phyloP scores from a whole-genome alignment of 2,329 filamentous ascomycete species.

The Penicillium sp. region DNA sequence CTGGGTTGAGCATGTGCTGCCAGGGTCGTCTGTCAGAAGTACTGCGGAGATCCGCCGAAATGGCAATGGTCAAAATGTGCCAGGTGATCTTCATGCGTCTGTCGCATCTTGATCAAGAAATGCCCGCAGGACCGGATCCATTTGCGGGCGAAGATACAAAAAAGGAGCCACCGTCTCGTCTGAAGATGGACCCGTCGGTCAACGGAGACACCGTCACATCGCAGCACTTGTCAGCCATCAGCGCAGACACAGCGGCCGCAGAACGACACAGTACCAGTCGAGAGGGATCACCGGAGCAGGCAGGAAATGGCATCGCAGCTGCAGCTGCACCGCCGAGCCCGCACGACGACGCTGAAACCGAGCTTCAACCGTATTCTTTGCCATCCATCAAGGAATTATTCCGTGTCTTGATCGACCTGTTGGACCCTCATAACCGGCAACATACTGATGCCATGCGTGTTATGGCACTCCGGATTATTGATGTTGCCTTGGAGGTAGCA shows the following conservation, averaged over 20 bases:
- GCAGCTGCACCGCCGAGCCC: conserved; percentile 35
- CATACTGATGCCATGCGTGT: conserved; percentile 95
- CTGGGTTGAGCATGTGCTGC: conserved; percentile 93
- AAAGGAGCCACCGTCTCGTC: conserved; percentile 65
- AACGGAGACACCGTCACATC: conserved; percentile 62
- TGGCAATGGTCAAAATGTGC: conserved; percentile 98
- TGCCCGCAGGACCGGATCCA: conserved; percentile 63
- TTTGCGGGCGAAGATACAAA: conserved; percentile 54
- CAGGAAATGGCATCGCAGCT: conserved; percentile 32
- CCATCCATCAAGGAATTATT: conserved; percentile 94
- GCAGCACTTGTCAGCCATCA: conserved; percentile 46
- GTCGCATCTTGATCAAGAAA: conserved; percentile 78
- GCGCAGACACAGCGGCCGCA: conserved; percentile 36
- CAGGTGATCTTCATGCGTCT: conserved; percentile 95
- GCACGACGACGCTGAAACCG: conserved; percentile 48
- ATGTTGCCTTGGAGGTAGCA: conserved; percentile 93
- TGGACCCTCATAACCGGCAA: conserved; percentile 88
- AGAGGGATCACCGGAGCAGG: conserved; percentile 35
- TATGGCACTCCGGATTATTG: conserved; percentile 95
- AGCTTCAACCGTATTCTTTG: conserved; percentile 84
- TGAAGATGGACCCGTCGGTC: conserved; percentile 80
- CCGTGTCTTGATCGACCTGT: conserved; percentile 84
- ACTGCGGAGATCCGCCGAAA: conserved; percentile 84
- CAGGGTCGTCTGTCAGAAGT: conserved; percentile 89
- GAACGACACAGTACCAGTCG: conserved; percentile 34